Conservation (phyloP, 208 protist genomes). For the Phytomonas sp. region DNA sequence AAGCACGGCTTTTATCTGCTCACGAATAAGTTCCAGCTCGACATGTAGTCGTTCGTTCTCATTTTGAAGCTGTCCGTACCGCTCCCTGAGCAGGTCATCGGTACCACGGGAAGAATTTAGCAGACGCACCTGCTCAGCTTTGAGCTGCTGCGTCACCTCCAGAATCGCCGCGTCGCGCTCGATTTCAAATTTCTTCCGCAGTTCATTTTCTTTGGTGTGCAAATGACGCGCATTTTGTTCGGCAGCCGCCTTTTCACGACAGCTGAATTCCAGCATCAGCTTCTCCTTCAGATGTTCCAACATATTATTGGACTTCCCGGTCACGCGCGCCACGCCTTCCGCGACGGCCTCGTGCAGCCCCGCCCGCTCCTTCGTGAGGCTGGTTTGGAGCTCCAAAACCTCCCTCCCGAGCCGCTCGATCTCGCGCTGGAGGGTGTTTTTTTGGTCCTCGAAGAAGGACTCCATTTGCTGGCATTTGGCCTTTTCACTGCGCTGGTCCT, state of each 20-base stretch:
- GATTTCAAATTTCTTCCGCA: slow-evolving; percentile 45
- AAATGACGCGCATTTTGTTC: slow-evolving; percentile 42
- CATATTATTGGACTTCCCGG: slow-evolving; percentile 46
- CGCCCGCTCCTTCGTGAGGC: slow-evolving; percentile 48
- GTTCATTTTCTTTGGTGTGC: slow-evolving; percentile 40
- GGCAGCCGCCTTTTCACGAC: slow-evolving; percentile 43
- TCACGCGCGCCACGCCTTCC: slow-evolving; percentile 54
- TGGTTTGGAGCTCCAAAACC: slow-evolving; percentile 40
- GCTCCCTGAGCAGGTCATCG: slow-evolving; percentile 58
- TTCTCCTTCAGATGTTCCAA: slow-evolving; percentile 54
- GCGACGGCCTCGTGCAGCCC: slow-evolving; percentile 64
- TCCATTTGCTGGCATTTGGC: slow-evolving; percentile 54
- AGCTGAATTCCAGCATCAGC: slow-evolving; percentile 49
- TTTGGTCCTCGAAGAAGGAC: slow-evolving; percentile 55
- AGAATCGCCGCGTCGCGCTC: slow-evolving; percentile 69
- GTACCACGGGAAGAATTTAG: slow-evolving; percentile 41
- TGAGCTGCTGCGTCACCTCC: slow-evolving; percentile 51
- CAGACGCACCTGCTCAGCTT: slow-evolving; percentile 50
- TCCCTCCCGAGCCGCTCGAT: slow-evolving; percentile 53
- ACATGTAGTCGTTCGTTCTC: slow-evolving; percentile 67
- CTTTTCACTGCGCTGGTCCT: slow-evolving; percentile 37
- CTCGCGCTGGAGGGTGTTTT: slow-evolving; percentile 53
- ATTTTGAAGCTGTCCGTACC: slow-evolving; percentile 37
- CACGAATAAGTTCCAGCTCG: slow-evolving; percentile 56
- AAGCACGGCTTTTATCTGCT: slow-evolving; percentile 41